Evolutionary conservation across 2,329 filamentous ascomycete species (phyloP), one percentile per base, ranked within the genome.

Genomic region (Sarocladium oryzae): DNA sequence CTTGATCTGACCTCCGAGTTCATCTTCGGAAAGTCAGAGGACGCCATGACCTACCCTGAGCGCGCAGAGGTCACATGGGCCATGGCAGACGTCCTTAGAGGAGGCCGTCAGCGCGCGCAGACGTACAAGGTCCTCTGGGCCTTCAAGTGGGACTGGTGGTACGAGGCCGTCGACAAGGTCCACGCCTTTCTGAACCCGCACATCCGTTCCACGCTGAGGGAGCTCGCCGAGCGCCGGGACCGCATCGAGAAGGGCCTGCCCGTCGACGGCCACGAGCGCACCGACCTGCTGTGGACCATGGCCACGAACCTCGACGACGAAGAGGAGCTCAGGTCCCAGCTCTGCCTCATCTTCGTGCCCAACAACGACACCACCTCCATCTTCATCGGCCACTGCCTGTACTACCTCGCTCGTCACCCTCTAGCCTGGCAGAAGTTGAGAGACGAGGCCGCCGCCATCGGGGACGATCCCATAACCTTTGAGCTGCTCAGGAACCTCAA

Each of bases 121-220:
- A 51, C 51, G 15, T 55, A 56, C 37, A 53, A 49, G 28, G 41
- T 57, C 46, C 40, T 57, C 9, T 57, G 55, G 55, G 55, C 55
- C 2, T 57, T 57, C 16, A 56, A 57, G 20, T 57, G 55, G 55
- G 50, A 51, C 23, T 57, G 55, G 55, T 57, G 55, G 55, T 51
- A 48, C 21, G 50, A 52, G 51, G 55, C 55, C 13, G 51, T 57
- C 4, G 35, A 46, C 11, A 50, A 57, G 23, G 54, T 57, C 1
- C 55, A 57, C 41, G 55, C 21, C 0, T 57, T 56, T 28, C 36
- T 57, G 32, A 56, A 57, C 26, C 51, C 45, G 2, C 53, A 57
- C 26, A 57, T 57, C 28, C 51, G 52, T 4, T 36, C 43, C 8
- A 56, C 55, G 8, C 52, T 53, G n/a, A 52, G 49, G 26, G 48